phyloP scores from a whole-genome alignment of 768 basidiomycete species.

The Panellus pusillus region DNA sequence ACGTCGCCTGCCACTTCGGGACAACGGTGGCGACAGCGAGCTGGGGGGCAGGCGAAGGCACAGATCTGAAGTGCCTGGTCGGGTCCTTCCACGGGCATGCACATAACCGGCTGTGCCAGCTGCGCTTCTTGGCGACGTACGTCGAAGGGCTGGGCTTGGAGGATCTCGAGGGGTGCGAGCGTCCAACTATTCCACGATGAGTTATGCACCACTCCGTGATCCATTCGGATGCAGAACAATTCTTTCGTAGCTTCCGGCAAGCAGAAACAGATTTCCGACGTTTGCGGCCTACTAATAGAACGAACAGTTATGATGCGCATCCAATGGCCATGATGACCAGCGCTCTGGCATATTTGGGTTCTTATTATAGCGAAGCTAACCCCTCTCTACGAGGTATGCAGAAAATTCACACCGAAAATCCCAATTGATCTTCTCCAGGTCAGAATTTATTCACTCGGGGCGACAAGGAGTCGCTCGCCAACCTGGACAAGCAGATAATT shows the following conservation, averaged over 20 bases:
- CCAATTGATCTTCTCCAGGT: slow-evolving; percentile 39
- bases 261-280: background rate
- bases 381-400: slow-evolving; percentile 76
- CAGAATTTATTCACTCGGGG: slow-evolving; percentile 78
- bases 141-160: too few relatives aligned
- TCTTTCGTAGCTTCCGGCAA: slow-evolving; percentile 69
- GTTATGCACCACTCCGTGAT: slow-evolving; percentile 73
- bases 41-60: too few relatives aligned
- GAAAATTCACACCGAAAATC: background rate
- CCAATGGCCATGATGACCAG: slow-evolving; percentile 90
- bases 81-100: too few relatives aligned
- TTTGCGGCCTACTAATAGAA: background rate
- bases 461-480: slow-evolving; percentile 61
- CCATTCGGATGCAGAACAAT: slow-evolving; percentile 67
- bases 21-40: too few relatives aligned
- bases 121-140: too few relatives aligned
- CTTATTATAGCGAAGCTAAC: slow-evolving; percentile 86
- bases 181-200: slow-evolving; percentile 67
- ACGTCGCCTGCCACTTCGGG: too few relatives aligned
- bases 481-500: slow-evolving; percentile 93
- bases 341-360: slow-evolving; percentile 85
- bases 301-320: slow-evolving; percentile 78
- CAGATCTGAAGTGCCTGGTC: too few relatives aligned
- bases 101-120: too few relatives aligned
- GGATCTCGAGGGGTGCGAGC: too few relatives aligned